Conservation (phyloP, 352 stramenopile genomes). For the Phytophthora ramorum region DNA sequence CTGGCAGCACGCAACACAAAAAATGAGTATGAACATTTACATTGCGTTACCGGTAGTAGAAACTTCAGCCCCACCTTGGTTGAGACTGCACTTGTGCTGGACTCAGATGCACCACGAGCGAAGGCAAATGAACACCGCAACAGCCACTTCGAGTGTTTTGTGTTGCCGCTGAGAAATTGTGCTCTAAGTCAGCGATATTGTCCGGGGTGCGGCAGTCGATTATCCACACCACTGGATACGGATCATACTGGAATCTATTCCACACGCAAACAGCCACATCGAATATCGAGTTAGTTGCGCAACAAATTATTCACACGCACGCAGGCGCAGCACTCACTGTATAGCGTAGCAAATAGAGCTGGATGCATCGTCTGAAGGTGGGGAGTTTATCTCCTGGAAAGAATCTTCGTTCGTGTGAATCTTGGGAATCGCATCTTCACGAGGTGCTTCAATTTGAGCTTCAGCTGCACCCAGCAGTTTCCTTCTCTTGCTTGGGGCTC, state of each 20-base stretch:
- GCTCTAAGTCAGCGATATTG: constrained; percentile 39
- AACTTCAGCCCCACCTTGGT: constrained; percentile 28
- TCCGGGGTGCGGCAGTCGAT: constrained; percentile 49
- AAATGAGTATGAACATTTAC: neutral
- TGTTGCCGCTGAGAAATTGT: constrained; percentile 19
- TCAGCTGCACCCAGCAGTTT: constrained; percentile 9
- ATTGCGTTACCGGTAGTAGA: neutral
- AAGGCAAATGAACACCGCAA: constrained; percentile 47
- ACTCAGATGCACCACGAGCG: constrained; percentile 66
- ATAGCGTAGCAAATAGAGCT: constrained; percentile 35
- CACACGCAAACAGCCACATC: neutral
- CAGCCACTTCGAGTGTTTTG: neutral
- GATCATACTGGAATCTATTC: constrained; percentile 30
- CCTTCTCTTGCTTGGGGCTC: constrained; percentile 30
- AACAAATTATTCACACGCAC: neutral
- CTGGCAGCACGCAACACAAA: constrained; percentile 15
- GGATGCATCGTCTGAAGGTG: neutral
- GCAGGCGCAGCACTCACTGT: constrained; percentile 22
- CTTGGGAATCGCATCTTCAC: constrained; percentile 11
- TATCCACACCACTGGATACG: constrained; percentile 62
- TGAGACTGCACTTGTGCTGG: constrained; percentile 35
- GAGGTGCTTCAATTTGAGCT: neutral
- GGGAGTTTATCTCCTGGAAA: neutral
- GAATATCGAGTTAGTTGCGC: neutral
- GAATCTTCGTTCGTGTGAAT: constrained; percentile 10